Conservation (phyloP, 192 early-diverging fungal species). For the Geranomyces variabilis region DNA sequence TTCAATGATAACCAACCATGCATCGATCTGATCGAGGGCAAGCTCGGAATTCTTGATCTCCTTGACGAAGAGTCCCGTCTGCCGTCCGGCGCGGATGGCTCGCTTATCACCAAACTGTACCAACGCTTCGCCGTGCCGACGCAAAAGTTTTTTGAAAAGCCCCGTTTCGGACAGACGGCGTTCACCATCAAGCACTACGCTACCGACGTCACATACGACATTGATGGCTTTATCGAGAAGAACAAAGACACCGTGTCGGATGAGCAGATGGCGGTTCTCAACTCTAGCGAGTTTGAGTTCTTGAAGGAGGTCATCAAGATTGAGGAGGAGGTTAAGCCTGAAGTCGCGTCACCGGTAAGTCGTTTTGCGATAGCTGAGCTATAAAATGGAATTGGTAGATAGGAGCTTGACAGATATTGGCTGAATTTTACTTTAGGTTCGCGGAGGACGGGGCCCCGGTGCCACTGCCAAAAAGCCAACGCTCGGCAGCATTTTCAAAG, state of each 20-base stretch:
- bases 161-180: constrained; percentile 81
- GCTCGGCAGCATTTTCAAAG: constrained; percentile 96
- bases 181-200: constrained; percentile 98
- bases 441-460: constrained; percentile 38
- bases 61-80: constrained; percentile 91
- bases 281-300: constrained; percentile 77
- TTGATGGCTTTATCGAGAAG: constrained; percentile 96
- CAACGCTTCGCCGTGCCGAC: constrained; percentile 71
- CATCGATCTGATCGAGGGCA: constrained; percentile 97
- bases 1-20: constrained; percentile 99
- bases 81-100: constrained; percentile 84
- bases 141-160: constrained; percentile 84
- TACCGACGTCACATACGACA: constrained; percentile 89
- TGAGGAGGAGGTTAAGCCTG: constrained; percentile 35
- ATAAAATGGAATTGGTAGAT: no score
- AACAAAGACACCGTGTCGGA: constrained; percentile 98
- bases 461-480: constrained; percentile 79
- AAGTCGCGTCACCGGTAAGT: constrained; percentile 26
- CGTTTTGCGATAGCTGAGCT: neutral
- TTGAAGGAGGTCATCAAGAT: constrained; percentile 76
- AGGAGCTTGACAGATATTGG: no score
- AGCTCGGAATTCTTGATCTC: constrained; percentile 90
- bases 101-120: constrained; percentile 90
- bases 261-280: constrained; percentile 80
- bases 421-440: neutral